phyloP scores from a whole-genome alignment of 2,329 filamentous ascomycete species.

The Colletotrichum brevisporum region DNA sequence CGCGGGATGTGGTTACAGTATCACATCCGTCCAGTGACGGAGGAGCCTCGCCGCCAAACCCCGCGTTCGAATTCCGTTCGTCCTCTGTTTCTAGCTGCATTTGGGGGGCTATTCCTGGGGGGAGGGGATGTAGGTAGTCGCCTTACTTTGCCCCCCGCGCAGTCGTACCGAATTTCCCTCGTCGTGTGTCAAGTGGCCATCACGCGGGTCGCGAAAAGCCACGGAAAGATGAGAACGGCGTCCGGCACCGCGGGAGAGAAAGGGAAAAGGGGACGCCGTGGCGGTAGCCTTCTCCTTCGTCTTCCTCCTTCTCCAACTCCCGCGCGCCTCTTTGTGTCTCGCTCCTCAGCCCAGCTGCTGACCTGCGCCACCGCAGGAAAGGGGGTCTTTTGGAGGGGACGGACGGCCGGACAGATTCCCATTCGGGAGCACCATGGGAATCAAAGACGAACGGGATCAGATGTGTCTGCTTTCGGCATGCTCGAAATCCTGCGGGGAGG shows the following conservation, averaged over 20 bases:
- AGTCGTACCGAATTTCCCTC: background rate
- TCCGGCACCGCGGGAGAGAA: background rate
- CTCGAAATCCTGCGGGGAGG: background rate
- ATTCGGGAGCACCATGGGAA: slow-evolving; percentile 10
- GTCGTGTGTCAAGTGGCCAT: background rate
- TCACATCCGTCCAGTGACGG: background rate
- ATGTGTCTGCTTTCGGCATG: slow-evolving; percentile 32
- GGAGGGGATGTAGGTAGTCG: background rate
- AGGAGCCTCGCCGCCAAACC: background rate
- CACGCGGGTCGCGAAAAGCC: slow-evolving; percentile 3
- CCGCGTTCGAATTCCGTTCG: slow-evolving; percentile 7
- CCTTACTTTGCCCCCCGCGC: background rate
- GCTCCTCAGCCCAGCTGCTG: slow-evolving; percentile 24
- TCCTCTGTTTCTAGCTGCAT: background rate
- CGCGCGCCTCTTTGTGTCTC: slow-evolving; percentile 12
- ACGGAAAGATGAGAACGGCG: background rate
- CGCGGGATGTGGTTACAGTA: slow-evolving; percentile 10
- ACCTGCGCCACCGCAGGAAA: slow-evolving; percentile 30
- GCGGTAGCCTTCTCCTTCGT: background rate
- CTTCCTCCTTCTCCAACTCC: background rate
- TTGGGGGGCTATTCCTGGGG: background rate
- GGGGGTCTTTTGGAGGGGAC: background rate
- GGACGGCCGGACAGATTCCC: background rate
- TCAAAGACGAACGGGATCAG: slow-evolving; percentile 21
- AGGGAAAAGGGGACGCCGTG: background rate